phyloP scores from a whole-genome alignment of 2,329 filamentous ascomycete species.

The Apiospora koreana region DNA sequence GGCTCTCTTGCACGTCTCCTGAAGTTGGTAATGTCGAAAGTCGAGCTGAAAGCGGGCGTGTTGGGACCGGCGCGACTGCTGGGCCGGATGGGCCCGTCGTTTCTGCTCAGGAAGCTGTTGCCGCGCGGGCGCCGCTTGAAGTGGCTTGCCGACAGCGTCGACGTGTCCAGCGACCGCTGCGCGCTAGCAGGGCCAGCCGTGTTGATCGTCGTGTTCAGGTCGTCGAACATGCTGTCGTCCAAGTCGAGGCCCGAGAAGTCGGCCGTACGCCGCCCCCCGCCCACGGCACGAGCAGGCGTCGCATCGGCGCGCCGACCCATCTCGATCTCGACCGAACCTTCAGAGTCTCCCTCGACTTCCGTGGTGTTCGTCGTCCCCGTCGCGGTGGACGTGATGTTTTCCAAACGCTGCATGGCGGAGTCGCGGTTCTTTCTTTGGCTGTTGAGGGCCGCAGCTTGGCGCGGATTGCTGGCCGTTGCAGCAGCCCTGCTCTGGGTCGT shows the following conservation, averaged over 20 bases:
- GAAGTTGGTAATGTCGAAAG: conserved; percentile 57
- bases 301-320: conserved; percentile 18
- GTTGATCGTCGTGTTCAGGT: conserved; percentile 33
- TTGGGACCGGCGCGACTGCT: conserved; percentile 34
- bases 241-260: conserved; percentile 34
- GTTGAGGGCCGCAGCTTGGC: conserved; percentile 25
- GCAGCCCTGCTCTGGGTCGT: conserved; percentile 16
- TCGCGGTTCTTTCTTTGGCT: conserved; percentile 29
- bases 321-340: conserved; percentile 25
- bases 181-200: conserved; percentile 30
- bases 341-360: conserved; percentile 19
- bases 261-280: conserved; percentile 20
- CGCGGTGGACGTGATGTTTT: conserved; percentile 31
- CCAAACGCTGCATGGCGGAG: conserved; percentile 31
- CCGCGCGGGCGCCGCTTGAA: conserved; percentile 35
- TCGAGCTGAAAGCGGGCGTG: conserved; percentile 35
- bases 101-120: conserved; percentile 33
- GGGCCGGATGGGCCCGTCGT: conserved; percentile 34
- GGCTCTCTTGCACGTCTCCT: conserved; percentile 59
- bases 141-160: conserved; percentile 30
- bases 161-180: conserved; percentile 32
- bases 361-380: conserved; percentile 19
- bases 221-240: conserved; percentile 34
- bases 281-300: conserved; percentile 27
- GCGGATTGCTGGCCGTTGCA: conserved; percentile 16